phyloP scores from a whole-genome alignment of 2,329 filamentous ascomycete species.

The Alternaria metachromatica region DNA sequence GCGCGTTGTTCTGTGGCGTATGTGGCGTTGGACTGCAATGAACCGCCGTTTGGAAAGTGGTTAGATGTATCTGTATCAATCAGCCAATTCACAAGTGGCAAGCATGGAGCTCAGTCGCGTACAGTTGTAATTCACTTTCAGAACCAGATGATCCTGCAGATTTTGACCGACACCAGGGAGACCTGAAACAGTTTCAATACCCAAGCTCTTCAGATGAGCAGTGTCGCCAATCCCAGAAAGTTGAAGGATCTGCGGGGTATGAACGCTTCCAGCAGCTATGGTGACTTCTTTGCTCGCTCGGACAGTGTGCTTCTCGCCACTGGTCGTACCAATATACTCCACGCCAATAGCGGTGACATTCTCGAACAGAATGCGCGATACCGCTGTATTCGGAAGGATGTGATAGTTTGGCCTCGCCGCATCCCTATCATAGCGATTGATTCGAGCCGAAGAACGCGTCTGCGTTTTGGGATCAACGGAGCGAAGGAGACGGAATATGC shows the following conservation, averaged over 20 bases:
- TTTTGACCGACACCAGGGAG: conserved; percentile 39
- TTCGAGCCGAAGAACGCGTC: conserved; percentile 37
- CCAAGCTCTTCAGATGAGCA: conserved; percentile 11
- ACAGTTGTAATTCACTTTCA: conserved; percentile 32
- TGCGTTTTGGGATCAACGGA: conserved; percentile 37
- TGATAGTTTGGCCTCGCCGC: conserved; percentile 39
- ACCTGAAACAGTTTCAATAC: conserved; percentile 22
- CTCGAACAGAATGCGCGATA: conserved; percentile 25
- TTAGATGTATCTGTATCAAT: conserved; percentile 16
- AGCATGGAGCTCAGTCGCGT: neutral
- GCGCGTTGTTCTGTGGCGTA: conserved; percentile 37
- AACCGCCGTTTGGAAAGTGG: conserved; percentile 23
- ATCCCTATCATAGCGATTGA: conserved; percentile 41
- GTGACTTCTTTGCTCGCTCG: conserved; percentile 58
- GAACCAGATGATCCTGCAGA: conserved; percentile 33
- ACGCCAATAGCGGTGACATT: conserved; percentile 25
- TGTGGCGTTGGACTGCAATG: conserved; percentile 29
- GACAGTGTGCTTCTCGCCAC: conserved; percentile 8
- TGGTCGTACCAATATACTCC: conserved; percentile 13
- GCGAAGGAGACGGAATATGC: conserved; percentile 39
- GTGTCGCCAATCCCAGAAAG: conserved; percentile 64
- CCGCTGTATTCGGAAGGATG: conserved; percentile 29
- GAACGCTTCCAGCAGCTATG: conserved; percentile 63
- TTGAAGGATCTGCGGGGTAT: conserved; percentile 68
- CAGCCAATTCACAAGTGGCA: neutral